Conservation (phyloP, 306 rosid species). For the Canavalia gladiata region DNA sequence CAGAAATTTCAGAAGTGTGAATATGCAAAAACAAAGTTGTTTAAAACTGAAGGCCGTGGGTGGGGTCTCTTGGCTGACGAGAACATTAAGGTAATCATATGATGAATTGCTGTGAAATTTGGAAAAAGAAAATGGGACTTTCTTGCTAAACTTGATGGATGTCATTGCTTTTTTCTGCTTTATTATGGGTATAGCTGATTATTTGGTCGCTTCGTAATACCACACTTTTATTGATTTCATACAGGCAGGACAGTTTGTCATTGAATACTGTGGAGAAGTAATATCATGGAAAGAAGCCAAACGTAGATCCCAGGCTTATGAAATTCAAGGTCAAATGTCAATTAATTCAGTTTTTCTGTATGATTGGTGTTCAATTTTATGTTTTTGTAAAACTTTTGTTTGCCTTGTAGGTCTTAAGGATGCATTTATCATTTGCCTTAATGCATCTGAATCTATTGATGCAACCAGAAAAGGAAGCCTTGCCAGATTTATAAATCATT, state of each 20-base stretch:
- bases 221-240: constrained; percentile 40
- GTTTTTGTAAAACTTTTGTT: constrained; percentile 38
- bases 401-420: constrained; percentile 83
- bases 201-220: constrained; percentile 23
- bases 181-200: constrained; percentile 15
- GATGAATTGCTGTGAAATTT: constrained; percentile 20
- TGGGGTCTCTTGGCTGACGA: constrained; percentile 96
- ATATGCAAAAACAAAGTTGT: constrained; percentile 87
- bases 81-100: constrained; percentile 74
- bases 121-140: constrained; percentile 26
- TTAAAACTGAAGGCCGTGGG: constrained; percentile 90
- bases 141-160: constrained; percentile 25
- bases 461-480: constrained; percentile 95
- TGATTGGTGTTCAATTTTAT: constrained; percentile 35
- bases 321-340: constrained; percentile 71
- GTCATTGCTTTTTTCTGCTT: constrained; percentile 35
- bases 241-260: constrained; percentile 84
- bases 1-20: constrained; percentile 93
- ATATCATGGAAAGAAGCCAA: constrained; percentile 98
- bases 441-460: constrained; percentile 92
- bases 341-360: constrained; percentile 40
- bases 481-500: constrained; percentile 95
- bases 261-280: constrained; percentile 97
- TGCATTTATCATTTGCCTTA: constrained; percentile 91
- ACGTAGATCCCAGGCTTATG: constrained; percentile 86